These are phyloP conservation scores for Penicillium soppii DNA, from an alignment of 495 filamentous ascomycete species.

Conservation along the genomic window DNA sequence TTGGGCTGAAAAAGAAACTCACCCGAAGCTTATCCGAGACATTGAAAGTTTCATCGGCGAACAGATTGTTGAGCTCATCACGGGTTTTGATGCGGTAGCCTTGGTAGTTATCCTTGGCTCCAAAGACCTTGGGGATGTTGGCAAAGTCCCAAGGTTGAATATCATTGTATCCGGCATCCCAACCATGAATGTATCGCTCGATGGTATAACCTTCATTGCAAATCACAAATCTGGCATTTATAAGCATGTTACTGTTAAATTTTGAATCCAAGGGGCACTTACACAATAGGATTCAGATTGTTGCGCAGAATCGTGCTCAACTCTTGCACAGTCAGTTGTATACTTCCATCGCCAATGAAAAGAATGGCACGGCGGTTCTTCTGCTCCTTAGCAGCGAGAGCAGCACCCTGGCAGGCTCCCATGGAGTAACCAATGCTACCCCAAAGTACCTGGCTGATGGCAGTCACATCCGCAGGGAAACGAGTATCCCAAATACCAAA, in stretches of 20 bases:
- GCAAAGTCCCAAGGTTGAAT: conserved; percentile 72
- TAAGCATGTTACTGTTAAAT: conserved; percentile 11
- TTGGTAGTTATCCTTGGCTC: conserved; percentile 57
- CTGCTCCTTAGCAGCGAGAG: conserved; percentile 67
- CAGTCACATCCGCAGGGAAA: conserved; percentile 72
- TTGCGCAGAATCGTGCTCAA: conserved; percentile 82
- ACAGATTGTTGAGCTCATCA: conserved; percentile 65
- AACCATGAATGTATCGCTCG: conserved; percentile 56
- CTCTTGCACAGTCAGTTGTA: conserved; percentile 84
- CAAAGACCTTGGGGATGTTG: conserved; percentile 66
- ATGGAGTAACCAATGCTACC: conserved; percentile 84
- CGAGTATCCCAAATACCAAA: conserved; percentile 89
- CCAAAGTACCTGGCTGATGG: conserved; percentile 84
- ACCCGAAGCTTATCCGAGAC: conserved; percentile 44
- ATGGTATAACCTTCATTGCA: conserved; percentile 60
- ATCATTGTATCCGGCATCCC: conserved; percentile 79
- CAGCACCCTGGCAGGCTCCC: conserved; percentile 75
- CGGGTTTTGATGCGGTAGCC: conserved; percentile 71
- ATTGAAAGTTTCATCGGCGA: conserved; percentile 65
- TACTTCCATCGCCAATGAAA: conserved; percentile 84
- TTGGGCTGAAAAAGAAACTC: conserved; percentile 13
- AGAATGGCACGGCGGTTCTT: conserved; percentile 66
- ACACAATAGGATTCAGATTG: conserved; percentile 76
- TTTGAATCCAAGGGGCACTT: conserved; percentile 22
- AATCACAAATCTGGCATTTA: conserved; percentile 53